phyloP scores from a whole-genome alignment of 805 yeast species.

The Schizosaccharomyces octosporus region DNA sequence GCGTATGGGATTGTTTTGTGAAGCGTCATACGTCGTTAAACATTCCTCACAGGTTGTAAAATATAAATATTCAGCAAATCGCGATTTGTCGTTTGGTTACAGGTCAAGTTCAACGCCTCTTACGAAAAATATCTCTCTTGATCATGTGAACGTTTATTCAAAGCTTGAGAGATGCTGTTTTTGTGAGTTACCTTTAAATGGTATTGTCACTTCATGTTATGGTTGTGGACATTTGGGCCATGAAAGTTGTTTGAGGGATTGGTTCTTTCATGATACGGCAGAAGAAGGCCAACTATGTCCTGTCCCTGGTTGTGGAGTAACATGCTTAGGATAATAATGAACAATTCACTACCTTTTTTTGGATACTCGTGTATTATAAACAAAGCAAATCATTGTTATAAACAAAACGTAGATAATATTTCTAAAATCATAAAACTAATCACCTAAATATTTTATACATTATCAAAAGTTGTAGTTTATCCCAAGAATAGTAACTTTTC shows the following conservation, averaged over 20 bases:
- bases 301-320: not conserved
- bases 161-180: constrained; percentile 45
- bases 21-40: constrained; percentile 33
- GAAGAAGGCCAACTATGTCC: constrained; percentile 54
- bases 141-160: constrained; percentile 59
- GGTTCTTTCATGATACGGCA: constrained; percentile 30
- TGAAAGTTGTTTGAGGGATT: constrained; percentile 46
- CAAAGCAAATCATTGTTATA: too few species aligned
- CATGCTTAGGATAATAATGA: too few species aligned
- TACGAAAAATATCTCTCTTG: constrained; percentile 12
- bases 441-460: too few species aligned
- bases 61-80: constrained; percentile 12
- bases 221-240: constrained; percentile 80
- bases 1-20: constrained; percentile 25
- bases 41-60: constrained; percentile 13
- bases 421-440: too few species aligned
- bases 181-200: constrained; percentile 56
- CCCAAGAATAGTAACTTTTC: too few species aligned
- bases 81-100: constrained; percentile 25
- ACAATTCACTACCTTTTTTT: too few species aligned
- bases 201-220: constrained; percentile 33
- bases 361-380: too few species aligned
- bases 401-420: too few species aligned
- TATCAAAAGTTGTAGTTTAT: too few species aligned
- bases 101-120: constrained; percentile 13